Conservation (phyloP, 2,329 filamentous ascomycete species). For the Mariannaea sp. region DNA sequence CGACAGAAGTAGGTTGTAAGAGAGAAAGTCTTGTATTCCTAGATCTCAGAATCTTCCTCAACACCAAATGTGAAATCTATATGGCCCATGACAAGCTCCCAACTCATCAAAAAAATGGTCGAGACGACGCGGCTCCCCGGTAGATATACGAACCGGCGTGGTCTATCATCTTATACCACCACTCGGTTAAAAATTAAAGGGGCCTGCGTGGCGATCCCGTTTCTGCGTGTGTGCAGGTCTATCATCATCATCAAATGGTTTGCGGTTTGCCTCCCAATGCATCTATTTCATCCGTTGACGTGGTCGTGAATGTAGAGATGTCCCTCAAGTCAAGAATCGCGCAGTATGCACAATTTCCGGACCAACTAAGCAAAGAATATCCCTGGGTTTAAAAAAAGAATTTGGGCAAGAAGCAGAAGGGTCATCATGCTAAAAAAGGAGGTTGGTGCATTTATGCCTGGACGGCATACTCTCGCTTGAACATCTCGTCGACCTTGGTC, state of each 20-base stretch:
- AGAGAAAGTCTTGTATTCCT: slow-evolving; percentile 33
- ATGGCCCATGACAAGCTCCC: slow-evolving; percentile 26
- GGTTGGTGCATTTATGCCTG: slow-evolving; percentile 62
- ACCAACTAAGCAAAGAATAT: slow-evolving; percentile 22
- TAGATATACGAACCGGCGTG: slow-evolving; percentile 34
- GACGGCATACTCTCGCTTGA: slow-evolving; percentile 77
- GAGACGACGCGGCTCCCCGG: slow-evolving; percentile 26
- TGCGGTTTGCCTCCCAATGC: slow-evolving; percentile 33
- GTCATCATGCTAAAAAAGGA: slow-evolving; percentile 12
- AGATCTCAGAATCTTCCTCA: slow-evolving; percentile 26
- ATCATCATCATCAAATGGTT: slow-evolving; percentile 33
- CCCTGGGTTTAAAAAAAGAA: slow-evolving; percentile 15
- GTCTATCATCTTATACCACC: slow-evolving; percentile 11
- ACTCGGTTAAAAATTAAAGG: slow-evolving; percentile 39
- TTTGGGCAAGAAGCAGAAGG: slow-evolving; percentile 27
- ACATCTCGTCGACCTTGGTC: slow-evolving; percentile 81
- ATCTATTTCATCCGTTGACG: slow-evolving; percentile 33
- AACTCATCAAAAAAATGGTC: slow-evolving; percentile 18
- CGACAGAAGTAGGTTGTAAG: slow-evolving; percentile 9
- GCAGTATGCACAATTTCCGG: slow-evolving; percentile 8
- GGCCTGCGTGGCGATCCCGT: slow-evolving; percentile 25
- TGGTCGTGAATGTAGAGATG: slow-evolving; percentile 33
- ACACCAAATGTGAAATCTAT: slow-evolving; percentile 32
- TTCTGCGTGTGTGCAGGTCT: slow-evolving; percentile 30
- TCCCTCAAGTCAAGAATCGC: slow-evolving; percentile 20